Base-by-base conservation (phyloP, 2,329 filamentous ascomycete genomes). In the Chalaropsis thielavioides region DNA sequence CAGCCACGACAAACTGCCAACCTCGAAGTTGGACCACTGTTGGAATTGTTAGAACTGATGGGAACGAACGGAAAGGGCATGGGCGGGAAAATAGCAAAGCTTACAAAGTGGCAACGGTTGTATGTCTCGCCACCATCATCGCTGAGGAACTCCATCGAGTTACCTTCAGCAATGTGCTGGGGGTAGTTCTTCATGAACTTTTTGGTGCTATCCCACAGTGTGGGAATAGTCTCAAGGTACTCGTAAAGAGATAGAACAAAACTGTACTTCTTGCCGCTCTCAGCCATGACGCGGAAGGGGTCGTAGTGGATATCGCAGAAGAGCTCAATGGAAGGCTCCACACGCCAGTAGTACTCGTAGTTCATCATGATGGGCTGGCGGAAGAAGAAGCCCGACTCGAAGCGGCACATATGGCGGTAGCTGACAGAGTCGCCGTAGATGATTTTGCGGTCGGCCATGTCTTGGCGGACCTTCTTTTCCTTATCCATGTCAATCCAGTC, bases 301-400 rank as follows among this genome's bases (percentile, higher is more conserved):
- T 99, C 94, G 76, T 95, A 95, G 76, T 90, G 83, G 72, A 99
- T 83, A 73, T 99, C 94, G 77, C 94, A 99, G 82, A 85, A 96
- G 68, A 99, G 87, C 79, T 97, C 89, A 73, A 99, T 86, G 76
- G 89, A 94, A 71, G 94, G 94, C 81, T 99, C 94, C 15, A 99
- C 94, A 70, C 95, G 90, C 94, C 94, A 99, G 83, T 99, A 99
- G 84, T 90, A 99, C 74, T 99, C 94, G 76, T 95, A 99, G 74
- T 97, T 91, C 75, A 89, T 78, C 89, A 99, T 92, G 70, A 96
- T 78, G 38, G 85, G 83, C 75, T 99, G 94, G 68, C 88, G 90
- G 84, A 97, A 99, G 82, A 99, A 99, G 82, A 99, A 99, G 46
- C 94, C 94, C 7, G 92, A 97, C 77, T 99, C 94, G 74, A 96